Base-by-base conservation (phyloP, 768 basidiomycete species). In the Xerocomus spinulosus region DNA sequence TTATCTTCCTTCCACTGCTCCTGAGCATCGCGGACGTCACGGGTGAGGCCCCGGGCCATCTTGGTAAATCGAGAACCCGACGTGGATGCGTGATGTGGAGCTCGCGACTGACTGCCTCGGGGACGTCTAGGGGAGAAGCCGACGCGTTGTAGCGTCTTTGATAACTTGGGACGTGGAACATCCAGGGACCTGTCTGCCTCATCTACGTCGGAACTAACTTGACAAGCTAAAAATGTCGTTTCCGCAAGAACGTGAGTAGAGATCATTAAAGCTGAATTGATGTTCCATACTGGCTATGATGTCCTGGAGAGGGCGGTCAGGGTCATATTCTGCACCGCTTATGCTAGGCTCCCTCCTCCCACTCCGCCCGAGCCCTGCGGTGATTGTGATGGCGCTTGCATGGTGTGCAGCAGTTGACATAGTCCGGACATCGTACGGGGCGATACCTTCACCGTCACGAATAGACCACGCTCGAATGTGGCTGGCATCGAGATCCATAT, bases 371-470 rank as follows among this genome's bases (percentile, higher is more conserved):
- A 95, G 75, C 1, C 93, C 92, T 4, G 91, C 89, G 44, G 79
- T 87, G 15, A 96, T 75, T 0, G 93, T 95, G 44, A 95, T 72
- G 3, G 81, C 90, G 53, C 86, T 90, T 21, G 90, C 92, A 67
- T 96, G 93, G 66, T 96, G 93, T 1, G 84, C 89, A 9, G 81
- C 82, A 0, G 92, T 94, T 0, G 89, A 92, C 49, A 90, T 66
- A 0, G 86, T 87, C 49, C 82, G 80, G 18, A 78, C 81, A 33
- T 75, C 78, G 54, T 82, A 87, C 0, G 85, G 83, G 53, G 77
- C 73, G 26, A 83, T 68, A 17, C 81, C 84, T 12, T 85, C 84
- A 4, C 87, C 83, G 46, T 79, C 75, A 42, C 86, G 74, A 58
- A 79, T 78, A 18, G 80, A 80, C 81, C 80, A 83, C 1, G 73